Conservation (phyloP, 139 green algal species). For the Tetraselmis striata region DNA sequence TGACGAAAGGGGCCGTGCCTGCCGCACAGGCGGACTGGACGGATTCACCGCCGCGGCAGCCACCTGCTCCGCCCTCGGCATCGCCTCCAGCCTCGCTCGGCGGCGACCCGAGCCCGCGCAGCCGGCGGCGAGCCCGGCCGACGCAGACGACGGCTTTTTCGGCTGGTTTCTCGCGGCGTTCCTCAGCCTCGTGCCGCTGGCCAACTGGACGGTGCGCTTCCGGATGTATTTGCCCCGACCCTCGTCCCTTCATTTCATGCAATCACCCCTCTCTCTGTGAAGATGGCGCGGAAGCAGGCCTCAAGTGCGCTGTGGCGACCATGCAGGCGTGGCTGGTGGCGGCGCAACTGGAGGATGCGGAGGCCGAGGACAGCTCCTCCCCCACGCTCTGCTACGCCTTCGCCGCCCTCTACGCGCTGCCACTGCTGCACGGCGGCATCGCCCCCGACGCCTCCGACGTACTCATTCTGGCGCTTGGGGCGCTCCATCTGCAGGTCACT, state of each 20-base stretch:
- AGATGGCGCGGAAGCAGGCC: neutral
- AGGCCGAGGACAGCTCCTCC: slow-evolving; percentile 23
- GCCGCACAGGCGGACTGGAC: neutral
- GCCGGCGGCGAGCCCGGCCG: too few relatives aligned
- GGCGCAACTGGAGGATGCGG: slow-evolving; percentile 45
- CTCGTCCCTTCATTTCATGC: neutral
- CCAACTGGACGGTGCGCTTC: slow-evolving; percentile 63
- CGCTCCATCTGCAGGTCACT: slow-evolving; percentile 54
- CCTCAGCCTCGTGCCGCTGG: slow-evolving; percentile 49
- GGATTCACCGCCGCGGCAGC: neutral
- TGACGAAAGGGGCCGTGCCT: too few relatives aligned
- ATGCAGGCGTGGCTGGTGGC: slow-evolving; percentile 67
- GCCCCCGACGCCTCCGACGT: slow-evolving; percentile 43
- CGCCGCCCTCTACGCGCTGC: slow-evolving; percentile 53
- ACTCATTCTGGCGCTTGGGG: slow-evolving; percentile 34
- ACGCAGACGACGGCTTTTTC: slow-evolving; percentile 10
- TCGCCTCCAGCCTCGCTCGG: neutral
- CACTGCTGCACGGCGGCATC: slow-evolving; percentile 53
- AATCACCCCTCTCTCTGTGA: neutral
- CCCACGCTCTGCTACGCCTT: slow-evolving; percentile 44
- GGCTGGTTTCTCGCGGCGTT: slow-evolving; percentile 54
- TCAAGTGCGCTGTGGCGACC: neutral
- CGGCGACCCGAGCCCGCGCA: too few relatives aligned
- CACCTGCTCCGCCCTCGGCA: neutral
- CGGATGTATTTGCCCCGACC: too few relatives aligned